Base-by-base conservation (phyloP, 805 yeast species). In the Wickerhamiella parazyma region DNA sequence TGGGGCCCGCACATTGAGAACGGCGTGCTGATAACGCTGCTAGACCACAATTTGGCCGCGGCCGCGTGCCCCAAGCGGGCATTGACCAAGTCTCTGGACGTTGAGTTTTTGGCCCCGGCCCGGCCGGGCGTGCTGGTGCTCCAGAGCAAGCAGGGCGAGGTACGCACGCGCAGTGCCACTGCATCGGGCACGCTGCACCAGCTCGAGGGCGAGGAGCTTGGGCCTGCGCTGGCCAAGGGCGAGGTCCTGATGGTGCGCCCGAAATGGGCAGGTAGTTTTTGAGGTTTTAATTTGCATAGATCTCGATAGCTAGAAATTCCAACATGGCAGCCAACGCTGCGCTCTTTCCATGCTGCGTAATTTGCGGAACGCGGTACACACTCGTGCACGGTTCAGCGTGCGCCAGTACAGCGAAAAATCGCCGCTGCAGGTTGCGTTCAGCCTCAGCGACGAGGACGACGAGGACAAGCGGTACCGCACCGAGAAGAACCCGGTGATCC, bases 11-110 rank as follows among this genome's bases (percentile, higher is more conserved):
- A 69, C 43, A 69, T 81, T 19, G 94, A 85, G 57, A 80, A 81
- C 53, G 95, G 96, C 3, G 68, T 85, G 0, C 61, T 83, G 4
- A 71, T 93, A 2, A 77, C 94, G 1, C 59, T 89, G 11, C 50
- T 89, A 42, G 97, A 89, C 61, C 96, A 87, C 57, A 79, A 80
- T 0, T 63, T 89, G 20, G 59, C 61, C 5, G 47, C 55, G 7
- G 78, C 89, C 51, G 95, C 95, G 20, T 95, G 95, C 0, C 72
- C 76, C 43, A 72, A 75, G 45, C 67, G 78, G 46, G 96, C 95
- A 9, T 94, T 86, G 17, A 87, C 96, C 1, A 96, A 93, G 0
- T 71, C 70, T 36, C 65, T 87, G 29, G 62, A 71, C 3, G 65
- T 86, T 5, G 68, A 80, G 37, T 70, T 69, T 49, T 38, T 41